A percentile compares a stretch with the other conserved stretches of the same genome.
Conservation (phyloP, 164 flowering plant genomes). For the Umbilicus rupestris region DNA sequence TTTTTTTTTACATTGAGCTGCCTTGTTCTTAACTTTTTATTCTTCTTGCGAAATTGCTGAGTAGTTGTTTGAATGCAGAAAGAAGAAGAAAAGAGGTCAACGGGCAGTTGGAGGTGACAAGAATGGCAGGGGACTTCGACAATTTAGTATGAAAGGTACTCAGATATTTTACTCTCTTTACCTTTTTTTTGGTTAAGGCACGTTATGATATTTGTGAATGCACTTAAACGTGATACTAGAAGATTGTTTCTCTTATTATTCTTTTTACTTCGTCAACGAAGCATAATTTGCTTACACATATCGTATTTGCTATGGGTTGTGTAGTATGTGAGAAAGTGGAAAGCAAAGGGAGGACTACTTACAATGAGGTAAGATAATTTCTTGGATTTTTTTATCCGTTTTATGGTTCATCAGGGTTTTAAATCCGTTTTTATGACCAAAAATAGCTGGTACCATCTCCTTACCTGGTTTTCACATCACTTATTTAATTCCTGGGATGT, state of each 20-base stretch:
- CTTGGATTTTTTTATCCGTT: not conserved
- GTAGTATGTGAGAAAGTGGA: slow-evolving; percentile 80
- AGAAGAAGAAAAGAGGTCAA: slow-evolving; percentile 85
- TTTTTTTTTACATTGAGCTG: not conserved
- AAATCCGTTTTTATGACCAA: too few species aligned
- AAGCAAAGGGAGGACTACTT: slow-evolving; percentile 81
- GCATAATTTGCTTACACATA: not conserved
- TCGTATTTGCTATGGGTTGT: slow-evolving; percentile 15
- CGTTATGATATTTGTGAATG: not conserved
- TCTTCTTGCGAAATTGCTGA: not conserved
- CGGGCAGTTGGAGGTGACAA: slow-evolving; percentile 76
- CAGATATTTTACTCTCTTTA: not conserved
- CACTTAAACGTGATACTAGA: not conserved
- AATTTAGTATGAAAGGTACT: slow-evolving; percentile 93
- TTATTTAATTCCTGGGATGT: not conserved
- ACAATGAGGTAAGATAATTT: slow-evolving; percentile 59
- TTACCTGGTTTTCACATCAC: not conserved
- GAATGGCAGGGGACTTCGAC: slow-evolving; percentile 88
- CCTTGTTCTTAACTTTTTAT: not conserved
- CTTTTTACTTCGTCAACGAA: not conserved
- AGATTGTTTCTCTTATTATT: not conserved
- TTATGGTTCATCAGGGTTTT: not conserved
- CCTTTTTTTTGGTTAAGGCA: not conserved
- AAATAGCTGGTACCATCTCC: not conserved
- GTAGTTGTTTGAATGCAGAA: slow-evolving; percentile 39